A percentile compares a stretch with the other conserved stretches of the same genome.
Conservation (phyloP, 495 filamentous ascomycete species). For the Penicillium goetzii region DNA sequence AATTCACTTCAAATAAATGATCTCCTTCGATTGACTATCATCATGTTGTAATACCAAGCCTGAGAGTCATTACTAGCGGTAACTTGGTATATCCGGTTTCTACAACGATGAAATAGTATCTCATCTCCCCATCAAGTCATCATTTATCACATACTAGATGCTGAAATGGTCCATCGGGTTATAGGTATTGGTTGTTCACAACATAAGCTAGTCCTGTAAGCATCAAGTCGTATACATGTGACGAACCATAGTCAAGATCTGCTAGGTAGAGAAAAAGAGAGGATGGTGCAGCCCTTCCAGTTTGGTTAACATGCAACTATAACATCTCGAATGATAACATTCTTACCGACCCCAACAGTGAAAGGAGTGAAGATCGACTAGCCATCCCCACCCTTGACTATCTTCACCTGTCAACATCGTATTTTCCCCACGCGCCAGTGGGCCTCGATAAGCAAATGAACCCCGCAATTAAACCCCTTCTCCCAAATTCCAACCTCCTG, state of each 20-base stretch:
- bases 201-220: too few relatives aligned
- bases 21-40: neutral
- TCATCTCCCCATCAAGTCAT: neutral
- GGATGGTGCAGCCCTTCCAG: too few relatives aligned
- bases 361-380: neutral
- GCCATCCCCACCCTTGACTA: neutral
- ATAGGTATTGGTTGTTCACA: too few relatives aligned
- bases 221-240: too few relatives aligned
- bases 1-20: neutral
- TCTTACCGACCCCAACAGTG: neutral
- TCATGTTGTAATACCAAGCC: neutral
- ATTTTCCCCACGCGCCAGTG: neutral
- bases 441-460: neutral
- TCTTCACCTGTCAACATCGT: conserved; percentile 3
- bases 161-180: neutral
- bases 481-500: neutral
- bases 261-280: too few relatives aligned
- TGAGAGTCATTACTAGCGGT: neutral
- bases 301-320: too few relatives aligned
- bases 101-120: neutral
- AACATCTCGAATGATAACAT: neutral
- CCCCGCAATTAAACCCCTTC: neutral
- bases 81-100: too few relatives aligned
- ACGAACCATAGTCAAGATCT: too few relatives aligned
- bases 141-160: neutral